Conservation (phyloP, 306 rosid species). For the Trifolium repens region DNA sequence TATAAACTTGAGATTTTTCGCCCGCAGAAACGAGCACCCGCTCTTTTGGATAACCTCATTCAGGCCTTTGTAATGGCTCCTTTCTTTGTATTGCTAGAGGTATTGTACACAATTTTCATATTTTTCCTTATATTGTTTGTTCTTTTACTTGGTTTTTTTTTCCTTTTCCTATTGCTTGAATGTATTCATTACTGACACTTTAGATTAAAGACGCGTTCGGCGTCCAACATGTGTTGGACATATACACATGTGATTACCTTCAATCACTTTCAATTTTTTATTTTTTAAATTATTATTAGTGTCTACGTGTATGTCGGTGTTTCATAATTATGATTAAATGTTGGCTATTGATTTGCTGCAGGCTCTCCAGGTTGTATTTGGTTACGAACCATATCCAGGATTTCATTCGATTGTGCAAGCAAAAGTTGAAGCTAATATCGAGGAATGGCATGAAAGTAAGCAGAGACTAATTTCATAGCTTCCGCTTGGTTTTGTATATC, state of each 20-base stretch:
- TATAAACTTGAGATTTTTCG: background rate
- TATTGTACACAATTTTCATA: conserved; percentile 32
- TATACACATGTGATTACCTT: background rate
- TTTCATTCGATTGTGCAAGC: conserved; percentile 66
- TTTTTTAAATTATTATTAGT: background rate
- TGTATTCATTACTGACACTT: background rate
- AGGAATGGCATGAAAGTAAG: conserved; percentile 67
- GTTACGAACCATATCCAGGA: conserved; percentile 77
- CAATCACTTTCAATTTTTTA: too few species aligned
- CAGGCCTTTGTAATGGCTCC: conserved; percentile 92
- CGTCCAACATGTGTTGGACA: background rate
- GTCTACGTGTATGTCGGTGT: background rate
- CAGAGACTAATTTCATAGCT: conserved; percentile 56
- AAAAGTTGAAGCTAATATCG: conserved; percentile 56
- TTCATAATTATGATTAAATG: background rate
- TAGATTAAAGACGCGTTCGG: background rate
- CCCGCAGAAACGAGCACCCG: conserved; percentile 76
- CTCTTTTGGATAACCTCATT: conserved; percentile 76
- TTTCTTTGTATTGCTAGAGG: conserved; percentile 92
- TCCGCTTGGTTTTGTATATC: conserved; percentile 27
- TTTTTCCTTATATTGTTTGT: conserved; percentile 3
- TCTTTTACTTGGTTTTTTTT: conserved; percentile 17
- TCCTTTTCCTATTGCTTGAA: background rate
- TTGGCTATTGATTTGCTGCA: conserved; percentile 36
- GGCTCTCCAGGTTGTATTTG: conserved; percentile 64